phyloP scores from a whole-genome alignment of 108 stramenopile genomes.

The Skeletonema menzelii region DNA sequence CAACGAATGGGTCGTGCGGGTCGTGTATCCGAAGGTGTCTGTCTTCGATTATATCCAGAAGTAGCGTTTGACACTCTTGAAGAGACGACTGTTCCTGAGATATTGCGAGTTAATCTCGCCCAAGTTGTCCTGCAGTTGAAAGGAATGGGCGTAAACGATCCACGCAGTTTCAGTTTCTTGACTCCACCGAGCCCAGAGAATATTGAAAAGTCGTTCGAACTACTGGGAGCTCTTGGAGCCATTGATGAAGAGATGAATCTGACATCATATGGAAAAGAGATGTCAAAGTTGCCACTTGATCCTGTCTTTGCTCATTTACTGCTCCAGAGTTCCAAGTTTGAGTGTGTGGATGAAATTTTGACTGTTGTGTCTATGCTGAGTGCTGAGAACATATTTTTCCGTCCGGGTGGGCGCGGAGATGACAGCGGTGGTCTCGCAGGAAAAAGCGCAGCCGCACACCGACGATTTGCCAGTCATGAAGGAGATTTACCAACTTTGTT shows the following conservation, averaged over 20 bases:
- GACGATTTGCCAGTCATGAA: constrained; percentile 81
- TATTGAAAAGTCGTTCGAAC: constrained; percentile 63
- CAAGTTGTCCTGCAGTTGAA: constrained; percentile 91
- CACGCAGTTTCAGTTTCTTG: constrained; percentile 87
- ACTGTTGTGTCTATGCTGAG: constrained; percentile 94
- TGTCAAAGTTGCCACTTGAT: constrained; percentile 82
- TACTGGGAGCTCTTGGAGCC: constrained; percentile 63
- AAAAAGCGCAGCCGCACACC: constrained; percentile 77
- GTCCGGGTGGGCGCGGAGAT: constrained; percentile 84
- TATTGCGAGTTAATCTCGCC: constrained; percentile 68
- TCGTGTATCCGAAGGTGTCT: constrained; percentile 70
- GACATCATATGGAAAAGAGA: constrained; percentile 70
- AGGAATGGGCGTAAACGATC: constrained; percentile 92
- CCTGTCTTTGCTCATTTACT: constrained; percentile 78
- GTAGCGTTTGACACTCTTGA: constrained; percentile 62
- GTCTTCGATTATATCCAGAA: constrained; percentile 83
- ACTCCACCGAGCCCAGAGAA: constrained; percentile 59
- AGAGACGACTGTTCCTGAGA: constrained; percentile 84
- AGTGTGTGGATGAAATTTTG: constrained; percentile 89
- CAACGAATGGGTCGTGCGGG: constrained; percentile 86
- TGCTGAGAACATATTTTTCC: constrained; percentile 94
- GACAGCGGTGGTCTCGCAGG: constrained; percentile 68
- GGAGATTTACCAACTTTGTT: constrained; percentile 95
- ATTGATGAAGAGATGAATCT: constrained; percentile 65
- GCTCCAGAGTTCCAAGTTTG: constrained; percentile 68